These are phyloP conservation scores for Periconia digitata DNA, from an alignment of 2,329 filamentous ascomycete genomes.

Conservation along the genomic window DNA sequence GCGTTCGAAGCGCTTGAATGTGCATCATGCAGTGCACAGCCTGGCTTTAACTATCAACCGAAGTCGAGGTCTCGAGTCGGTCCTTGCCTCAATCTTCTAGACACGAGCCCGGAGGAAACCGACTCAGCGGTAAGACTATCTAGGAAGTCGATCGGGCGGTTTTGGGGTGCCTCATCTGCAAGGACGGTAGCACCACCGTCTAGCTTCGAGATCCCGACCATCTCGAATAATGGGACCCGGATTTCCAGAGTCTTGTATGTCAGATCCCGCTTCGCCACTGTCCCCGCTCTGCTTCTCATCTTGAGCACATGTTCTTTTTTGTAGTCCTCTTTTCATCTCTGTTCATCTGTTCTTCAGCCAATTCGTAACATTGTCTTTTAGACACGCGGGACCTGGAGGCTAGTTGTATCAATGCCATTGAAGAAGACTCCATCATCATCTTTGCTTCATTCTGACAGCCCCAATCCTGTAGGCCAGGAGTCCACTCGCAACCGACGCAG, in stretches of 20 bases:
- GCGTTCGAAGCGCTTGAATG: not conserved
- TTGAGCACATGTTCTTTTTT: not conserved
- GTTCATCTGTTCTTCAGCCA: not conserved
- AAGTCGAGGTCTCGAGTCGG: not conserved
- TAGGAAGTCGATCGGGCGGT: not conserved
- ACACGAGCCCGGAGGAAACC: not conserved
- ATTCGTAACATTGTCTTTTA: not conserved
- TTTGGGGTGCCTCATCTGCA: not conserved
- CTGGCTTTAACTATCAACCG: not conserved
- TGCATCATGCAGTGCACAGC: not conserved
- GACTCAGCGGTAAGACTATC: not conserved
- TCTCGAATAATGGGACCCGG: not conserved
- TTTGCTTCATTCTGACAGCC: not conserved
- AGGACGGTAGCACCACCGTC: not conserved
- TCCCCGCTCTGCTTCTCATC: not conserved
- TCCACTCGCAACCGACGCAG: not conserved
- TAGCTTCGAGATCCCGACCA: not conserved
- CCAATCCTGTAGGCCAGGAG: not conserved
- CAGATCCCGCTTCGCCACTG: not conserved
- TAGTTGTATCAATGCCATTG: not conserved
- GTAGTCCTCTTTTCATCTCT: not conserved
- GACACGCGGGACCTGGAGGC: not conserved
- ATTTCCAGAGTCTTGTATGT: not conserved
- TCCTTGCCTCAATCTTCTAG: not conserved
- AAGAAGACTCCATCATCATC: not conserved